Percentiles rank a stretch among this genome's conserved stretches.
phyloP scores from a whole-genome alignment of 208 protist species.

The Leptomonas pyrrhocoris region DNA sequence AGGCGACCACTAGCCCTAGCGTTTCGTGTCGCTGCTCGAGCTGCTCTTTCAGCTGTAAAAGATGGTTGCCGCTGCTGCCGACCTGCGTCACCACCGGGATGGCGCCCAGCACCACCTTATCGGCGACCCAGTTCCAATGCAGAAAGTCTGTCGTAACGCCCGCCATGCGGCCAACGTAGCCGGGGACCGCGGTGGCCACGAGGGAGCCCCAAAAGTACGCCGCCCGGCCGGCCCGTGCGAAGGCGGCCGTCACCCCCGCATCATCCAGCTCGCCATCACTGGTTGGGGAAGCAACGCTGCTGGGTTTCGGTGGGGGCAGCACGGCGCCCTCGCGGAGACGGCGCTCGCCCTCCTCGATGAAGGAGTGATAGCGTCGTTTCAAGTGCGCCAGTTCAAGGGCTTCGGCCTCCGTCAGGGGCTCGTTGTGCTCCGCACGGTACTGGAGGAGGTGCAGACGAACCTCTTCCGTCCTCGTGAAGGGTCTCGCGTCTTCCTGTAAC shows the following conservation, averaged over 20 bases:
- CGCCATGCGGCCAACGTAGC: conserved; percentile 75
- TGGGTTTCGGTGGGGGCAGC: not conserved
- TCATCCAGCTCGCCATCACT: conserved; percentile 3
- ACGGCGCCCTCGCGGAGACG: conserved; percentile 33
- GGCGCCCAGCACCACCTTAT: conserved; percentile 79
- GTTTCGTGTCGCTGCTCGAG: conserved; percentile 44
- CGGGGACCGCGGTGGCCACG: conserved; percentile 77
- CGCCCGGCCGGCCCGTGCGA: conserved; percentile 58
- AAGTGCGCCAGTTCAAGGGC: conserved; percentile 45
- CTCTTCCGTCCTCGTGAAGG: conserved; percentile 66
- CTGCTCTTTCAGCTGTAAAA: conserved; percentile 66
- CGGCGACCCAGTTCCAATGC: conserved; percentile 88
- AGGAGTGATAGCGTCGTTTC: conserved; percentile 52
- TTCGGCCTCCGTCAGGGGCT: conserved; percentile 41
- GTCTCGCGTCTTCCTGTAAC: not conserved
- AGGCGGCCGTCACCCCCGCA: conserved; percentile 27
- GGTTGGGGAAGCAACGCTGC: not conserved
- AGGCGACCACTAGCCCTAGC: conserved; percentile 82
- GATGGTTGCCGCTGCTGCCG: conserved; percentile 81
- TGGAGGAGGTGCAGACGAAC: conserved; percentile 40
- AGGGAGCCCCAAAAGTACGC: conserved; percentile 87
- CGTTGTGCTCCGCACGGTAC: conserved; percentile 21
- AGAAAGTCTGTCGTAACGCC: conserved; percentile 74
- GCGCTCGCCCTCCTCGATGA: conserved; percentile 60
- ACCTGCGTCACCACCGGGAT: conserved; percentile 82